phyloP scores from a whole-genome alignment of 768 basidiomycete genomes.

The Suillus clintonianus region DNA sequence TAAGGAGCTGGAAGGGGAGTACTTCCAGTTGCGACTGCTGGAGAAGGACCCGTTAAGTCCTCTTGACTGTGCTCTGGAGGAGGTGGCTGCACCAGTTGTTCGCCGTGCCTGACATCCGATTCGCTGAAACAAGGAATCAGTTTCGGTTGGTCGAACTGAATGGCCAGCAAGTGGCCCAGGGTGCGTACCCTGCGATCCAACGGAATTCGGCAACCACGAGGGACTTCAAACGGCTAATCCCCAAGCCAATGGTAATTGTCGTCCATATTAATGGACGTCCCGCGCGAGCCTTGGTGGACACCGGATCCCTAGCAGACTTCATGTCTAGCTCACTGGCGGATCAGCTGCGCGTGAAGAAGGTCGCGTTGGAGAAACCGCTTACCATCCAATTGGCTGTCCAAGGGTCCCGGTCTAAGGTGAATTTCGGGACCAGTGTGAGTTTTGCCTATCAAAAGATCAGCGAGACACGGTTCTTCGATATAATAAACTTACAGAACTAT shows the following conservation, averaged over 20 bases:
- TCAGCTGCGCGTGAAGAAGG: conserved; percentile 21
- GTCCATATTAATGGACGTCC: conserved; percentile 19
- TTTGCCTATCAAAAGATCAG: conserved; percentile 13
- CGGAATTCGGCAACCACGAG: conserved; percentile 11
- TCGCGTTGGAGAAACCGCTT: conserved; percentile 23
- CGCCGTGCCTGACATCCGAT: neutral
- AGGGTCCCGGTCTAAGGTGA: conserved; percentile 30
- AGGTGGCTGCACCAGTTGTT: neutral
- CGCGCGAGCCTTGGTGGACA: conserved; percentile 21
- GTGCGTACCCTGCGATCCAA: conserved; percentile 8
- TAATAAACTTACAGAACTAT: conserved; percentile 39
- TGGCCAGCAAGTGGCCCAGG: neutral
- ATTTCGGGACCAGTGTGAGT: conserved; percentile 10
- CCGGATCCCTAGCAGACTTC: conserved; percentile 31
- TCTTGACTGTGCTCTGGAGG: neutral
- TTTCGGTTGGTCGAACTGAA: neutral
- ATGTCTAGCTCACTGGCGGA: conserved; percentile 29
- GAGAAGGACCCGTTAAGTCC: rapidly evolving
- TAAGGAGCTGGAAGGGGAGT: neutral
- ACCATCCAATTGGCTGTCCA: conserved; percentile 30
- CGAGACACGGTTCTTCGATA: conserved; percentile 36
- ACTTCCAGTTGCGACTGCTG: neutral
- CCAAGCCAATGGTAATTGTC: conserved; percentile 7
- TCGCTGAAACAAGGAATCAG: neutral
- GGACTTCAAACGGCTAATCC: conserved; percentile 15